Base-by-base conservation (phyloP, 2,329 filamentous ascomycete genomes). In the Xylaria sp. region DNA sequence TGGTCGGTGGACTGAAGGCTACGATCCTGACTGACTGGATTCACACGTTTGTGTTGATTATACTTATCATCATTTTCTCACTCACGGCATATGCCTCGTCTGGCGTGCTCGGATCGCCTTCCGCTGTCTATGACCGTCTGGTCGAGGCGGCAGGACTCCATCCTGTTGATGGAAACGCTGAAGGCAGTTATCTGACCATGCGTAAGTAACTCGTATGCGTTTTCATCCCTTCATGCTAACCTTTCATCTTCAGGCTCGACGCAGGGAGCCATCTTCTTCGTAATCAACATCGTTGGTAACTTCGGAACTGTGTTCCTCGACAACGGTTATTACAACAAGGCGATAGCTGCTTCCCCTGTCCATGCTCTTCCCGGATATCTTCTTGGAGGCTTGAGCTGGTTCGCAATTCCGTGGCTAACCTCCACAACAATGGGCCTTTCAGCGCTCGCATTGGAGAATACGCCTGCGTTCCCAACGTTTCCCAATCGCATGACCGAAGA, bases 251-350 rank as follows among this genome's bases (percentile, higher is more conserved):
- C 9, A 66, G 64, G 60, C 30, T 91, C 88, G 1, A 84, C 83
- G 60, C 87, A 93, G 67, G 92, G 92, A 4, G 90, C 84, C 47
- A 90, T 94, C 61, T 96, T 96, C 79, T 96, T 96, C 74, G 86
- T 95, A 44, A 95, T 95, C 76, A 95, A 95, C 74, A 87, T 90
- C 52, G 88, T 92, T 42, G 90, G 90, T 47, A 92, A 92, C 75
- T 94, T 93, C 61, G 88, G 82, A 60, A 92, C 89, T 1, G 90
- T 95, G 3, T 95, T 95, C 77, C 80, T 91, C 50, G 91, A 95
- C 70, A 92, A 92, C 65, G 87, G 89, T 13, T 96, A 95, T 77
- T 96, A 92, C 76, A 94, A 96, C 80, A 96, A 96, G 75, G 92
- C 91, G 13, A 96, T 96, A 68, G 91, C 92, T 5, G 91, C 92